Evolutionary conservation across 2,329 filamentous ascomycete genomes (phyloP).

Genomic region (Phyllosticta citribraziliensis): DNA sequence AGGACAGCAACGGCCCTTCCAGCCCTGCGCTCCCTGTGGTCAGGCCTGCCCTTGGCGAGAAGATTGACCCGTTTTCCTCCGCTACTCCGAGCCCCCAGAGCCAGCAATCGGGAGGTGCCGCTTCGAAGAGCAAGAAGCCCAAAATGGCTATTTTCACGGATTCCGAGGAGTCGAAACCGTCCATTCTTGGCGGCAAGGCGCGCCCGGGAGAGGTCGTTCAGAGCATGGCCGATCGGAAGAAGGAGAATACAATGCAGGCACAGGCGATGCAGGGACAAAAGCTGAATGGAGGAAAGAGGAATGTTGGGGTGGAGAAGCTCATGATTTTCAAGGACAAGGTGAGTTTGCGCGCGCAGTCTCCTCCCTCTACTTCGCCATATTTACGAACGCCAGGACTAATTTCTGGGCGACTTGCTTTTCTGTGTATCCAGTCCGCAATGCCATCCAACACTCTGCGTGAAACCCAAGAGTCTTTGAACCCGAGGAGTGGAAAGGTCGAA

Average conservation of each 20-base stretch:
- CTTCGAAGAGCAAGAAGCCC: constrained; percentile 52
- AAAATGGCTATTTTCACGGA: constrained; percentile 93
- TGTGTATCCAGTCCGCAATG: constrained; percentile 44
- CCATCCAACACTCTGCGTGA: constrained; percentile 42
- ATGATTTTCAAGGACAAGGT: constrained; percentile 93
- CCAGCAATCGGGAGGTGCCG: constrained; percentile 32
- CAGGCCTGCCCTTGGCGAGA: constrained; percentile 73
- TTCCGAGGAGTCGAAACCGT: constrained; percentile 42
- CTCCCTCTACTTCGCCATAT: constrained; percentile 44
- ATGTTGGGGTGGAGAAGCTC: constrained; percentile 69
- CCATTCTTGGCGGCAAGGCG: constrained; percentile 45
- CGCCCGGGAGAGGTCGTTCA: constrained; percentile 91
- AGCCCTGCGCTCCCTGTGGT: constrained; percentile 81
- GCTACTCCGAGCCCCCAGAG: constrained; percentile 56
- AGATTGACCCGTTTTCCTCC: constrained; percentile 68
- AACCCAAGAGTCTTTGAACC: constrained; percentile 74
- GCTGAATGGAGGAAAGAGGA: constrained; percentile 76
- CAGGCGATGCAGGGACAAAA: constrained; percentile 91
- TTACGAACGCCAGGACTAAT: constrained; percentile 97
- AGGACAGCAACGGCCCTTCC: constrained; percentile 55
- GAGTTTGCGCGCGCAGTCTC: constrained; percentile 40
- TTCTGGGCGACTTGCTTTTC: constrained; percentile 42
- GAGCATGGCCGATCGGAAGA: constrained; percentile 76
- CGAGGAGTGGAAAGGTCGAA: constrained; percentile 72
- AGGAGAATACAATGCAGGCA: constrained; percentile 81